Percentiles rank a stretch among this genome's conserved stretches.
These are phyloP conservation scores for Candida berthetii DNA, from an alignment of 805 yeast genomes.

Conservation along the genomic window DNA sequence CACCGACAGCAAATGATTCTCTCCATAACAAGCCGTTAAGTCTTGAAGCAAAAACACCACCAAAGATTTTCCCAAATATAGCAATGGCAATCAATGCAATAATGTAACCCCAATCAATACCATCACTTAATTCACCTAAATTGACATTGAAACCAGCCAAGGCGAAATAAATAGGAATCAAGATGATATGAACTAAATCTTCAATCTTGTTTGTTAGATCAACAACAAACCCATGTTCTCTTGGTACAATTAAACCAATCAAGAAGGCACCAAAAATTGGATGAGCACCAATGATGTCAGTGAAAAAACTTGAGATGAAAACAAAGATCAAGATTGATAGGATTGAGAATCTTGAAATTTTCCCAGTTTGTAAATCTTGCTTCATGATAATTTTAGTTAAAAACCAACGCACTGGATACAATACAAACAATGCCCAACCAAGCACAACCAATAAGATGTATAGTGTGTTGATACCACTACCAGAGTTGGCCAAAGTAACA, in stretches of 20 bases:
- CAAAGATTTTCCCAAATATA: conserved; percentile 56
- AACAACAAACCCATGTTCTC: conserved; percentile 69
- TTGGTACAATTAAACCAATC: conserved; percentile 69
- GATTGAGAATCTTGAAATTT: conserved; percentile 58
- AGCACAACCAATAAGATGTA: conserved; percentile 59
- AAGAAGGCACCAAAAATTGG: conserved; percentile 84
- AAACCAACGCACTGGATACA: conserved; percentile 48
- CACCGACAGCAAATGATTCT: conserved; percentile 71
- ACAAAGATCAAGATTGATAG: conserved; percentile 48
- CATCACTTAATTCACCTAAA: conserved; percentile 54
- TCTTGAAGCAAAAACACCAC: conserved; percentile 63
- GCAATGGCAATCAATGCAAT: conserved; percentile 65
- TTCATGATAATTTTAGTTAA: conserved; percentile 39
- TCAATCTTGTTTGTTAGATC: conserved; percentile 69
- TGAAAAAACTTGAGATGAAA: conserved; percentile 66
- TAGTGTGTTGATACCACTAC: conserved; percentile 60
- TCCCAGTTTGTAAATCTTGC: conserved; percentile 49
- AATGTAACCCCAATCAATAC: conserved; percentile 75
- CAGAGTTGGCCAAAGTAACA: conserved; percentile 71
- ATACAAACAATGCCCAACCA: conserved; percentile 63
- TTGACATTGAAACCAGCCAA: conserved; percentile 71
- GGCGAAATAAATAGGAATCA: conserved; percentile 77
- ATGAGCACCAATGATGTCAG: conserved; percentile 82
- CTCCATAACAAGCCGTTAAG: conserved; percentile 61
- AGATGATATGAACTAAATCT: conserved; percentile 63